Base-by-base conservation (phyloP, 352 stramenopile genomes). In the Saprolegnia diclina region DNA sequence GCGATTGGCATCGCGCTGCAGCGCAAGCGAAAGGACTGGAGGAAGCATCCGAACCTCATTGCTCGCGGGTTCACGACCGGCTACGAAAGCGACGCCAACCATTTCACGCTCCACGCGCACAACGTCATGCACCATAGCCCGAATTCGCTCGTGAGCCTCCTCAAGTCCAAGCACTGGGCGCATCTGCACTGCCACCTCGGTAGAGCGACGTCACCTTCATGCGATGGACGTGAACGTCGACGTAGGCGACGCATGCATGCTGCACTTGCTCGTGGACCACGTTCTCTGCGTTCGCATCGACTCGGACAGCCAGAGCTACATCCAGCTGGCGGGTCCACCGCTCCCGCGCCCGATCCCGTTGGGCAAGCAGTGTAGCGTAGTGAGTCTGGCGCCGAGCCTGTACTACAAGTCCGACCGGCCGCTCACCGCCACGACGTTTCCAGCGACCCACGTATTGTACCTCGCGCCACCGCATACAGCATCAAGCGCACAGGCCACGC, bases 81-180 rank as follows among this genome's bases (percentile, higher is more conserved):
- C 4, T 70, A 75, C 0, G 81, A 79, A 0, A 78, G 74, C 10
- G 69, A 73, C 26, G 63, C 67, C 6, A 84, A 84, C 0, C 81
- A 91, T 48, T 81, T 71, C 16, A 67, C 90, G 11, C 67, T 76
- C 44, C 77, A 81, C 48, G 84, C 79, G 40, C 88, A 91, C 44
- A 73, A 68, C 24, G 72, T 93, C 52, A 77, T 91, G 73, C 89
- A 80, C 71, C 85, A 84, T 59, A 87, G 83, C 55, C 85, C 85
- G 6, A 93, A 93, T 71, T 89, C 83, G 1, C 71, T 91, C 4
- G 83, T 93, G 38, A 77, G 71, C 29, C 55, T 74, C 14, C 64
- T 91, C 21, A 88, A 91, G 72, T 76, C 80, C n/a, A 67, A 73
- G 35, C 46, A 73, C 4, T 93, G 85, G 85, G 63, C 71, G 32